phyloP scores from a whole-genome alignment of 2,329 filamentous ascomycete genomes.

The Aureobasidium uvarum region DNA sequence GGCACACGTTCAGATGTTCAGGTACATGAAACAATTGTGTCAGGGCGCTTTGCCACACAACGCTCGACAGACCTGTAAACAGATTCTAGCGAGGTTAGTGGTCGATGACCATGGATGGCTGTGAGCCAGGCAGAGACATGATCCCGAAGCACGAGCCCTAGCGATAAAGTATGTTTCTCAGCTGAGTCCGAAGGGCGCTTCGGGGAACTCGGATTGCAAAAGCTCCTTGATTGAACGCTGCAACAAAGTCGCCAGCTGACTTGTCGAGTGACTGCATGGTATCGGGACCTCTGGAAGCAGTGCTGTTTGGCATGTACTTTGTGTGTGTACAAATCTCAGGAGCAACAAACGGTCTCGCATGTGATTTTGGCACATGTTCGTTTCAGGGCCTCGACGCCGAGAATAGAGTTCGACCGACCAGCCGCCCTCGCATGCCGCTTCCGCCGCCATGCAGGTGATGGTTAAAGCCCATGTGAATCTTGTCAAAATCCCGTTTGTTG shows the following conservation, averaged over 20 bases:
- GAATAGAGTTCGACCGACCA: conserved; percentile 25
- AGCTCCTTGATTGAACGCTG: background rate
- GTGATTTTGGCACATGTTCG: conserved; percentile 25
- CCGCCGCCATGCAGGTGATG: conserved; percentile 22
- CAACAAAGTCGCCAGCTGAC: conserved; percentile 12
- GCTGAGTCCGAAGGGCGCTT: background rate
- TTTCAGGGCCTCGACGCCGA: conserved; percentile 24
- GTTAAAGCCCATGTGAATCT: conserved; percentile 15
- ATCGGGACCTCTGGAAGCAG: background rate
- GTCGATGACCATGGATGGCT: conserved; percentile 17
- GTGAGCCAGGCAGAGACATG: background rate
- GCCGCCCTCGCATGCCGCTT: conserved; percentile 22
- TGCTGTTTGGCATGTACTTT: background rate
- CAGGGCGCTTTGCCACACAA: background rate
- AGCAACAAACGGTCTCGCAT: conserved; percentile 17
- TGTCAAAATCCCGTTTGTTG: conserved; percentile 6
- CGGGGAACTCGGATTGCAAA: background rate
- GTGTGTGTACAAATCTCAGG: conserved; percentile 13
- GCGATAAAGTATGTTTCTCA: conserved; percentile 24
- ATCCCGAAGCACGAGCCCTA: conserved; percentile 17
- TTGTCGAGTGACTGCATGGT: conserved; percentile 3
- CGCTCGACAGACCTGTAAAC: background rate
- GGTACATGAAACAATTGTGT: conserved; percentile 16
- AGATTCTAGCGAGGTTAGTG: background rate
- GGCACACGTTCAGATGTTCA: conserved; percentile 2